Percentiles rank a stretch among this genome's conserved stretches.
phyloP scores from a whole-genome alignment of 352 stramenopile species.

The Phytophthora tentaculata region DNA sequence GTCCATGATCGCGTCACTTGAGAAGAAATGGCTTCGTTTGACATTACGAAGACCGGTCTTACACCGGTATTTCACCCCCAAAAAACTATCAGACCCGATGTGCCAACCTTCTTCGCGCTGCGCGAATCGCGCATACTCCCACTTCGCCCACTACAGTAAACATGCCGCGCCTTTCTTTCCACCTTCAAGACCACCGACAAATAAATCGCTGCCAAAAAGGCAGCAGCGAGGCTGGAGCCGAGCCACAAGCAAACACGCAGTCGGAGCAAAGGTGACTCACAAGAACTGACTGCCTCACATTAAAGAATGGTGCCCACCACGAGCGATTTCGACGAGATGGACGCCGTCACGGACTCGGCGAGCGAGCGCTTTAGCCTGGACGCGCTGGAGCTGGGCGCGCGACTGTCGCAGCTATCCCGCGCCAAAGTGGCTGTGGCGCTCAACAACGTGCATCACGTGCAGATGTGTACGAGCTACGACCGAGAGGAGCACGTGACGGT shows the following conservation, averaged over 20 bases:
- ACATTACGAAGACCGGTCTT: slow-evolving; percentile 2
- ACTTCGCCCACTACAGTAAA: slow-evolving; percentile 22
- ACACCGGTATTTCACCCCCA: slow-evolving; percentile 6
- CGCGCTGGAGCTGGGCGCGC: neutral
- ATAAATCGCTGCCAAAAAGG: slow-evolving; percentile 7
- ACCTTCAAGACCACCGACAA: slow-evolving; percentile 25
- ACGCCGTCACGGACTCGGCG: neutral
- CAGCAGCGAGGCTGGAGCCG: neutral
- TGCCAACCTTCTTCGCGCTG: slow-evolving; percentile 15
- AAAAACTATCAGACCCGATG: slow-evolving; percentile 16
- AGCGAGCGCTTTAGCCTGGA: neutral
- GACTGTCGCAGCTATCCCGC: slow-evolving; percentile 34
- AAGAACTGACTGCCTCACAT: neutral
- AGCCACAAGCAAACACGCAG: slow-evolving; percentile 14
- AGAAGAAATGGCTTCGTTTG: neutral
- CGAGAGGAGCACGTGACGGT: slow-evolving; percentile 35
- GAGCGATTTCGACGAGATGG: slow-evolving; percentile 8
- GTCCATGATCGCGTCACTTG: neutral
- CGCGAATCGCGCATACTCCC: slow-evolving; percentile 10
- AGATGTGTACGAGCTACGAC: slow-evolving; percentile 47
- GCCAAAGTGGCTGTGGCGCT: slow-evolving; percentile 53
- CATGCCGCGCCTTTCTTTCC: slow-evolving; percentile 6
- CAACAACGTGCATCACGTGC: slow-evolving; percentile 66
- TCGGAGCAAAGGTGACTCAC: neutral
- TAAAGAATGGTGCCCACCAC: neutral